Evolutionary conservation across 148 eudicot genomes (phyloP).

Genomic region (Chenopodium album): DNA sequence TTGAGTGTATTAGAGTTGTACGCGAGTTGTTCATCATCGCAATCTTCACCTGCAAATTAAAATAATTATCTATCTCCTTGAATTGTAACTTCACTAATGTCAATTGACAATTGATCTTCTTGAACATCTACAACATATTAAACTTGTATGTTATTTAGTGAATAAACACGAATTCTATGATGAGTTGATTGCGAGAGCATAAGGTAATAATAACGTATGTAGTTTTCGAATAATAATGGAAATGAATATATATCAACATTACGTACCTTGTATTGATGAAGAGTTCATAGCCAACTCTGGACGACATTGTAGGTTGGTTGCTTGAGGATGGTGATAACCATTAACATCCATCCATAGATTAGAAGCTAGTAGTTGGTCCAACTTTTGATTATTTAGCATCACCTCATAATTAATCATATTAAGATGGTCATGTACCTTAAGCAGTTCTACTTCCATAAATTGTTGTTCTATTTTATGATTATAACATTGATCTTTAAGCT

Average conservation of each 20-base stretch:
- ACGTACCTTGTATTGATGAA: not conserved
- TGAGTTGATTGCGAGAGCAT: not conserved
- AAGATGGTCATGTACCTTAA: not conserved
- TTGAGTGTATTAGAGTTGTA: too few relatives aligned
- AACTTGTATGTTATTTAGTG: not conserved
- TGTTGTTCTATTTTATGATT: not conserved
- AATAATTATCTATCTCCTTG: too few relatives aligned
- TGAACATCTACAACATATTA: not conserved
- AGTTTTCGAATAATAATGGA: not conserved
- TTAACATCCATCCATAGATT: not conserved
- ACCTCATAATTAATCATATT: not conserved
- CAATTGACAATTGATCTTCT: not conserved
- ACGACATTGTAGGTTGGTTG: conserved; percentile 2
- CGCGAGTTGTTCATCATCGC: too few relatives aligned
- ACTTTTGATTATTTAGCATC: not conserved
- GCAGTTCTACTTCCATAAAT: not conserved
- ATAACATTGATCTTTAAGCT: conserved; percentile 10
- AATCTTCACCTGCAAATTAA: not conserved
- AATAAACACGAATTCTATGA: not conserved
- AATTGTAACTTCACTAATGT: not conserved
- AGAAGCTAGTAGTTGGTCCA: not conserved
- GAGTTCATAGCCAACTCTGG: not conserved
- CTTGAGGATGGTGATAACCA: not conserved
- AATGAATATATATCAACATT: not conserved
- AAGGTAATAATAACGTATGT: not conserved